Evolutionary conservation across 2,329 filamentous ascomycete genomes (phyloP).

Genomic region (Talaromyces rugulosus): DNA sequence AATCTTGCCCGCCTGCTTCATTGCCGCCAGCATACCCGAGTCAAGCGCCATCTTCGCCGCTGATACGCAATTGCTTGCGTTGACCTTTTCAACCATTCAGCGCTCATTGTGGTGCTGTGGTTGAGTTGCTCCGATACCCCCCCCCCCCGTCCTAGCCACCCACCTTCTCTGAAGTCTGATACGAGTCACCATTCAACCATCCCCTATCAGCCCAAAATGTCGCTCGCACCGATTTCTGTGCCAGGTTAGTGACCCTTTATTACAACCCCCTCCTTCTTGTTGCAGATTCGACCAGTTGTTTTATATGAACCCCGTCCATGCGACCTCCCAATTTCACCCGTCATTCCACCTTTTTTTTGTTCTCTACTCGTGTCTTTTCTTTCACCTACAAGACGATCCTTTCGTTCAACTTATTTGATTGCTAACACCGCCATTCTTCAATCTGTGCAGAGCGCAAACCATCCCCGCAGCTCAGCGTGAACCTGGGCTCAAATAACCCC

Average conservation of each 20-base stretch:
- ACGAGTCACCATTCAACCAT: slow-evolving; percentile 9
- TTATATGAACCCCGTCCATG: background rate
- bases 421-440: slow-evolving; percentile 9
- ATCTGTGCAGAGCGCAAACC: slow-evolving; percentile 26
- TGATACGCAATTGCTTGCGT: slow-evolving; percentile 9
- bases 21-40: slow-evolving; percentile 3
- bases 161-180: slow-evolving; percentile 3
- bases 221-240: slow-evolving; percentile 21
- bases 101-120: background rate
- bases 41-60: slow-evolving; percentile 5
- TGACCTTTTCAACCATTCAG: background rate
- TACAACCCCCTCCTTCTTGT: background rate
- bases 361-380: background rate
- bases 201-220: slow-evolving; percentile 17
- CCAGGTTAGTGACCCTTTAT: slow-evolving; percentile 19
- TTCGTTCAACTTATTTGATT: background rate
- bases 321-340: background rate
- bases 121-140: slow-evolving; percentile 1
- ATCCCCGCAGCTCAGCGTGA: slow-evolving; percentile 28
- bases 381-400: background rate
- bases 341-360: background rate
- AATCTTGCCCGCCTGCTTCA: slow-evolving; percentile 1
- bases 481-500: slow-evolving; percentile 46
- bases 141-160: background rate
- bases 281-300: background rate